A percentile compares a stretch with the other conserved stretches of the same genome.
phyloP scores from a whole-genome alignment of 2,329 filamentous ascomycete genomes.

The Huntiella abstrusa region DNA sequence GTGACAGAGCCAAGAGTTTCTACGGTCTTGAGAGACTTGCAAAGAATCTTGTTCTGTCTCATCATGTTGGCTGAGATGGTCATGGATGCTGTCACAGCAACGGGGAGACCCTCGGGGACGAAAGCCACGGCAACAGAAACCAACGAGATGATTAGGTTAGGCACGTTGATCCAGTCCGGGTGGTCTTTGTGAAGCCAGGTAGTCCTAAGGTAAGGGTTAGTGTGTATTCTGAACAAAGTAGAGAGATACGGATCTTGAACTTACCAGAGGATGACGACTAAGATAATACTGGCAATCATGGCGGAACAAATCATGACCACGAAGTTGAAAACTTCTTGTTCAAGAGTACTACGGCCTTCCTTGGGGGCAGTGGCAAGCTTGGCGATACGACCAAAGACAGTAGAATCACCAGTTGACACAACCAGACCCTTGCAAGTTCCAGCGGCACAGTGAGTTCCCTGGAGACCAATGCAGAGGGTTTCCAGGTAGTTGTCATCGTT shows the following conservation, averaged over 20 bases:
- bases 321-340: slow-evolving; percentile 98
- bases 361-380: slow-evolving; percentile 97
- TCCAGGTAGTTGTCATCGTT: slow-evolving; percentile 52
- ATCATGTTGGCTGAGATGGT: slow-evolving; percentile 94
- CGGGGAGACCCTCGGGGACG: slow-evolving; percentile 90
- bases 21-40: slow-evolving; percentile 86
- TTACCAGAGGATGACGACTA: slow-evolving; percentile 91
- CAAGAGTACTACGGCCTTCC: slow-evolving; percentile 87
- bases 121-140: slow-evolving; percentile 95
- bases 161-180: slow-evolving; percentile 99
- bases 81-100: slow-evolving; percentile 94
- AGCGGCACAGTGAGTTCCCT: slow-evolving; percentile 89
- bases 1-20: slow-evolving; percentile 98
- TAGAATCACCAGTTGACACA: slow-evolving; percentile 71
- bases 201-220: slow-evolving; percentile 29
- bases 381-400: slow-evolving; percentile 95
- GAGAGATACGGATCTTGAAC: slow-evolving; percentile 57
- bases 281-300: slow-evolving; percentile 89
- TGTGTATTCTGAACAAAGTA: slow-evolving; percentile 13
- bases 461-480: slow-evolving; percentile 97
- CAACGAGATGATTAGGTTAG: slow-evolving; percentile 40
- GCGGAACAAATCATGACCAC: slow-evolving; percentile 58
- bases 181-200: slow-evolving; percentile 91
- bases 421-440: slow-evolving; percentile 85
- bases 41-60: slow-evolving; percentile 95